Evolutionary conservation across 2,329 filamentous ascomycete genomes (phyloP).

Genomic region (Apiospora malaysiana): DNA sequence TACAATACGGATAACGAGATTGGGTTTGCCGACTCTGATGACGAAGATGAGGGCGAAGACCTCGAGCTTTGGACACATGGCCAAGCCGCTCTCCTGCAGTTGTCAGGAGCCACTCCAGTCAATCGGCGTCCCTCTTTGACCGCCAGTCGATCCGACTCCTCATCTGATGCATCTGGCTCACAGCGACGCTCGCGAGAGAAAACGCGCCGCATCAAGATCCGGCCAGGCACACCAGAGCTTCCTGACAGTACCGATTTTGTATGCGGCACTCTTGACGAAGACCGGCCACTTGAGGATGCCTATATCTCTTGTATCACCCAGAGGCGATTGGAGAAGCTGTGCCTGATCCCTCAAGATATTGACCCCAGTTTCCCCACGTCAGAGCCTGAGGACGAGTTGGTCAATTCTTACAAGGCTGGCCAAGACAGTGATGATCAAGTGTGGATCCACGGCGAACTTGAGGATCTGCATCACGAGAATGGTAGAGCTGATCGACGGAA

Average conservation of each 20-base stretch:
- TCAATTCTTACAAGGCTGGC: constrained; percentile 66
- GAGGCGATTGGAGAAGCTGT: constrained; percentile 80
- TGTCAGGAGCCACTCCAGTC: constrained; percentile 43
- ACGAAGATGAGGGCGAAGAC: constrained; percentile 73
- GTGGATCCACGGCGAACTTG: constrained; percentile 75
- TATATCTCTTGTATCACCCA: constrained; percentile 87
- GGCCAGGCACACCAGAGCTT: constrained; percentile 77
- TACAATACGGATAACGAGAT: constrained; percentile 78
- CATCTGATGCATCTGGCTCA: constrained; percentile 49
- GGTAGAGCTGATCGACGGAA: constrained; percentile 54
- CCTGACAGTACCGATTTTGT: constrained; percentile 99
- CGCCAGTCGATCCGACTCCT: constrained; percentile 65
- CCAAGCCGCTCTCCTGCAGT: constrained; percentile 45
- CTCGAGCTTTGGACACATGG: constrained; percentile 62
- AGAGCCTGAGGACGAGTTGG: constrained; percentile 85
- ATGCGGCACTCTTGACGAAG: constrained; percentile 96
- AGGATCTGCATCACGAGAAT: constrained; percentile 66
- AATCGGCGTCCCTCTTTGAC: constrained; percentile 48
- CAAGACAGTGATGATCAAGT: constrained; percentile 71
- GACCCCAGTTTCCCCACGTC: constrained; percentile 97
- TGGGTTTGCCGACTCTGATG: constrained; percentile 72
- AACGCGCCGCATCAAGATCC: constrained; percentile 58
- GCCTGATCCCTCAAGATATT: constrained; percentile 90
- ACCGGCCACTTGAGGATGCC: constrained; percentile 90
- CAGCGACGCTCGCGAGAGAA: constrained; percentile 40